Evolutionary conservation across 768 basidiomycete species (phyloP).

Genomic region (Termitomyces bulborhizus): DNA sequence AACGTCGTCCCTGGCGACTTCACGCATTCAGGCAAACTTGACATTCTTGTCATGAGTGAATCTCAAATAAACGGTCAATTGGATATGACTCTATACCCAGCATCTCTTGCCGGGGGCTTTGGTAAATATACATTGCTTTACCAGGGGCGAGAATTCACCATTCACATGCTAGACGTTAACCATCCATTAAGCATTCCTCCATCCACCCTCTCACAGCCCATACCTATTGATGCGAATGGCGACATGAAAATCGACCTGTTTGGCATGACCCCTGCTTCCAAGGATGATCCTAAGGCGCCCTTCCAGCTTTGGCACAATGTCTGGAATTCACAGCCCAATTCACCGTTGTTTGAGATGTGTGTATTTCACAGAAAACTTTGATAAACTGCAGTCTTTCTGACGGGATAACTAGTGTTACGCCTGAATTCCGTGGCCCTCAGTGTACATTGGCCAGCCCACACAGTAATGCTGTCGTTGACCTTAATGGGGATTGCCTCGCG

Average conservation of each 20-base stretch:
- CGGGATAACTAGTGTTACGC: conserved; percentile 37
- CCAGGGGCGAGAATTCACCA: not conserved
- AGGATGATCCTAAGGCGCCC: conserved; percentile 24
- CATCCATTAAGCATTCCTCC: conserved; percentile 48
- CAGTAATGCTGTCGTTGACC: conserved; percentile 89
- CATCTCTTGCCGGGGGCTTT: conserved; percentile 56
- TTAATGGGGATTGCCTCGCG: conserved; percentile 94
- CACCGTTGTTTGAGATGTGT: conserved; percentile 64
- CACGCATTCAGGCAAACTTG: conserved; percentile 86
- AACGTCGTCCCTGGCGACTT: conserved; percentile 94
- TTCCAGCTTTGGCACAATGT: conserved; percentile 78
- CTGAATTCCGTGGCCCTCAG: conserved; percentile 54
- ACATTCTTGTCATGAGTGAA: conserved; percentile 83
- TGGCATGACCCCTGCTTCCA: conserved; percentile 47
- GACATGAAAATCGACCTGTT: conserved; percentile 88
- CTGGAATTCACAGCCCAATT: conserved; percentile 56
- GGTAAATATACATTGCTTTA: conserved; percentile 33
- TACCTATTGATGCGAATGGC: conserved; percentile 81
- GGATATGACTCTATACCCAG: conserved; percentile 67
- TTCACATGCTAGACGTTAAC: conserved; percentile 25
- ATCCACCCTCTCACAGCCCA: conserved; percentile 73
- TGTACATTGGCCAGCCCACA: conserved; percentile 87
- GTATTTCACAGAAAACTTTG: conserved; percentile 15
- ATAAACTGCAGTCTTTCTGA: not conserved
- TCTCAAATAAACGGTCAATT: conserved; percentile 41